Conservation (phyloP, 1,284 basidiomycete species). For the Phaffia rhodozyma region DNA sequence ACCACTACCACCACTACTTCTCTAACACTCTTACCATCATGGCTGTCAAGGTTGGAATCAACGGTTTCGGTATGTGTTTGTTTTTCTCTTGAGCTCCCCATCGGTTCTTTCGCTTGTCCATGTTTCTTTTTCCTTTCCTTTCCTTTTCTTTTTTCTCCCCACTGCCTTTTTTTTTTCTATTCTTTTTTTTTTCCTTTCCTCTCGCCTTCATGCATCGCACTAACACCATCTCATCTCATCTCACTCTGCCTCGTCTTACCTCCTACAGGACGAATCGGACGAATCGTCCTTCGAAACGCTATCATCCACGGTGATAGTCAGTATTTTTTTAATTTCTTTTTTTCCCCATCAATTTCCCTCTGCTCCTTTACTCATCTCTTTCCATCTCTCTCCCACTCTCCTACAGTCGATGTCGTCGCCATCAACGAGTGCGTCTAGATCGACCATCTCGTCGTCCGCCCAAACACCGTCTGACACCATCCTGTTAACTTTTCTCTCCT, state of each 20-base stretch:
- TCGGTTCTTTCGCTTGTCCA: neutral
- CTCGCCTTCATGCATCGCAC: neutral
- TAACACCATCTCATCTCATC: constrained; percentile 7
- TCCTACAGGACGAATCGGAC: constrained; percentile 78
- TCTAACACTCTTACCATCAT: constrained; percentile 26
- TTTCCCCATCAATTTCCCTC: neutral
- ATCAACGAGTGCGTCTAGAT: constrained; percentile 64
- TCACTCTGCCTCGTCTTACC: neutral
- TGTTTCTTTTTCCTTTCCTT: neutral
- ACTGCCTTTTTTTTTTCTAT: neutral
- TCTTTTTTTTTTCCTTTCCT: neutral
- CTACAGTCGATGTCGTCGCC: constrained; percentile 60
- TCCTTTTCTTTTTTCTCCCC: neutral
- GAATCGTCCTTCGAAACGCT: constrained; percentile 94
- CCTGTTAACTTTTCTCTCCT: constrained; percentile 7
- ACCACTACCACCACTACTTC: constrained; percentile 17
- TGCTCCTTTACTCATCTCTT: neutral
- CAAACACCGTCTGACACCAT: neutral
- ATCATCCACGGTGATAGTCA: constrained; percentile 52
- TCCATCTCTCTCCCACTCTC: neutral
- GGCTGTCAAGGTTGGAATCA: constrained; percentile 79
- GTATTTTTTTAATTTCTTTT: neutral
- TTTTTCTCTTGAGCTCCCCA: neutral
- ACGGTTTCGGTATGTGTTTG: constrained; percentile 70
- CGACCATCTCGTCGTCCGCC: neutral